Percentiles rank a stretch among this genome's conserved stretches.
Conservation (phyloP, 2,329 filamentous ascomycete genomes). For the Scedosporium apiospermum region DNA sequence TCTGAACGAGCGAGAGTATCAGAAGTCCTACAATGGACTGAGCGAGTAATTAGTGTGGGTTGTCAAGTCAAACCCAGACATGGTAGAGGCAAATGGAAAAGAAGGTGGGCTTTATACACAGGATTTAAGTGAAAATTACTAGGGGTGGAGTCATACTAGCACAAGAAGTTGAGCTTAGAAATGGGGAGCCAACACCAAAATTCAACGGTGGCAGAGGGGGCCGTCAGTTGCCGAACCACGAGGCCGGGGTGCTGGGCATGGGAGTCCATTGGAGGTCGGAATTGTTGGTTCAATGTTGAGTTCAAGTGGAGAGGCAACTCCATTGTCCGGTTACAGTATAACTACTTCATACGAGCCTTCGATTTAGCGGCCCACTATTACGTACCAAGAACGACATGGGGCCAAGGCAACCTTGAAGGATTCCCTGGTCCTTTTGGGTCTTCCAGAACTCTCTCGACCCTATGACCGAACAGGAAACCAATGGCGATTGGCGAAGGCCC, state of each 20-base stretch:
- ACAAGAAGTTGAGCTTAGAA: background rate
- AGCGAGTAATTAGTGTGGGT: background rate
- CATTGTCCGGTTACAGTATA: background rate
- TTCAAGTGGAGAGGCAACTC: background rate
- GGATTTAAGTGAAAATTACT: background rate
- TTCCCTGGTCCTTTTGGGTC: background rate
- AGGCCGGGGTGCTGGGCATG: background rate
- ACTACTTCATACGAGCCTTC: background rate
- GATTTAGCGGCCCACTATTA: slow-evolving; percentile 3
- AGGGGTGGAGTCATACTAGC: background rate
- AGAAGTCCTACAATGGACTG: background rate
- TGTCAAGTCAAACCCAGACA: background rate
- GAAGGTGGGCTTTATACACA: background rate
- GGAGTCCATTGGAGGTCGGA: background rate
- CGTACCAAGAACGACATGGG: slow-evolving; percentile 2
- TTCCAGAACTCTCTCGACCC: background rate
- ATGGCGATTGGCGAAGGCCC: background rate
- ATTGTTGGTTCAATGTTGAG: background rate
- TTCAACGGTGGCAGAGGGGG: background rate
- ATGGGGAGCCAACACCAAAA: background rate
- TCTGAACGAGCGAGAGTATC: background rate
- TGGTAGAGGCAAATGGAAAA: background rate
- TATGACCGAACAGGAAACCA: background rate
- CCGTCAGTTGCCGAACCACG: background rate
- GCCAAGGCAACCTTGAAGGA: background rate